Conservation (phyloP, 1,139 yeast genomes). For the Hansenula sp. region DNA sequence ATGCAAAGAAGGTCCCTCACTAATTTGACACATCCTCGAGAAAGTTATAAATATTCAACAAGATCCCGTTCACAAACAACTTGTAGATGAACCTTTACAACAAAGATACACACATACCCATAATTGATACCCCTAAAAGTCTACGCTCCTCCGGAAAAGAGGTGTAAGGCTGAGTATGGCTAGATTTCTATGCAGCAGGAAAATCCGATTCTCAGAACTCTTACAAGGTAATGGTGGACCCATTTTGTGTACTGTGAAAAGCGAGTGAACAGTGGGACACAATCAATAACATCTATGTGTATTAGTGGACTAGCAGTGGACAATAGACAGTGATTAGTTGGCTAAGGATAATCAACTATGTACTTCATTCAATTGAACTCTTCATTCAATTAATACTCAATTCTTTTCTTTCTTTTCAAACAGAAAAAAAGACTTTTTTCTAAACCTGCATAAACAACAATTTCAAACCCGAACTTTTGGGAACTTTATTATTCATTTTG, state of each 20-base stretch:
- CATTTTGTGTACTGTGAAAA: not conserved
- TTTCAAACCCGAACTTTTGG: too few species aligned
- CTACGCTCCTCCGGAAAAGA: not conserved
- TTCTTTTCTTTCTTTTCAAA: too few species aligned
- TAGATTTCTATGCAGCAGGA: not conserved
- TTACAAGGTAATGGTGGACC: not conserved
- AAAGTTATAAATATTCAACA: too few species aligned
- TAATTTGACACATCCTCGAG: not conserved
- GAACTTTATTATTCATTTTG: too few species aligned
- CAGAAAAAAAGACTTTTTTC: not conserved
- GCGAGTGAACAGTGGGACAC: not conserved
- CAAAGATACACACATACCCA: too few species aligned
- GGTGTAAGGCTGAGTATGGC: conserved; percentile 2
- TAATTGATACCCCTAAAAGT: not conserved
- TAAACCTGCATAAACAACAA: too few species aligned
- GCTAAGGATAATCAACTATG: not conserved
- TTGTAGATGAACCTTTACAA: too few species aligned
- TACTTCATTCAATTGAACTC: not conserved
- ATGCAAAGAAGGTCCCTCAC: not conserved
- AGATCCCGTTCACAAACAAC: too few species aligned
- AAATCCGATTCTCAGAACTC: not conserved
- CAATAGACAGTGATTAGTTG: not conserved
- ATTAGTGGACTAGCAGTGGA: too few species aligned
- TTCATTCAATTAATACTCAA: too few species aligned
- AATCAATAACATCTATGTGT: too few species aligned